Evolutionary conservation across 257 asterid genomes (phyloP), one percentile per base, ranked within the genome.

Genomic region (Plantago major): DNA sequence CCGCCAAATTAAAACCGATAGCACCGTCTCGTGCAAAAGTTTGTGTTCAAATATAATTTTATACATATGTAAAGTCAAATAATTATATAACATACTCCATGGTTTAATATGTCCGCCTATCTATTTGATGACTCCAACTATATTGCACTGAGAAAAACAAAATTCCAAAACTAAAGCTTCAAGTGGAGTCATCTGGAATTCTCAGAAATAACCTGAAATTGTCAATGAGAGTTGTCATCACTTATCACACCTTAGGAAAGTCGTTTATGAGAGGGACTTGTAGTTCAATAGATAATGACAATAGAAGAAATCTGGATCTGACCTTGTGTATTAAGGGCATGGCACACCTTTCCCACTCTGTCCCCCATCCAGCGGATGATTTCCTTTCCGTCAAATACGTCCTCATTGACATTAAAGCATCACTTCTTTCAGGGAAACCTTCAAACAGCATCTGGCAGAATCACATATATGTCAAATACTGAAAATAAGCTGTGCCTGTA

Each of bases 281-380:
- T 15, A 48, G 18, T n/a, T 11, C 2, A 8, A 22, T 55, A 54
- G 46, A 54, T 42, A 11, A 43, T 60, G 48, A 40, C 46, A 55
- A 19, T 28, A 43, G 64, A 58, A 46, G 52, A 61, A 42, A 42
- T 42, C 52, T 12, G 38, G 6, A 22, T 30, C 30, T 71, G 70
- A 76, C 96, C 97, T 83, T 74, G 7, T 79, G 37, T 74, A 93
- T 81, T 59, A 89, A 78, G 43, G 96, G 95, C 71, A 73, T 79
- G 42, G 94, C 96, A 54, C 82, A 74, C 69, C 82, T 81, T 81
- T 89, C 96, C 99, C 99, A 89, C 54, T 78, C 86, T 7, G 88
- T 74, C 17, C 80, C 83, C 97, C 99, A 93, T 65, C 83, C 73
- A 68, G 82, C 73, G n/a, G 87, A 78, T 53, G 90, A 83, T 61